These are phyloP conservation scores for Kwoniella botswanensis DNA, from an alignment of 768 basidiomycete species.

Conservation along the genomic window DNA sequence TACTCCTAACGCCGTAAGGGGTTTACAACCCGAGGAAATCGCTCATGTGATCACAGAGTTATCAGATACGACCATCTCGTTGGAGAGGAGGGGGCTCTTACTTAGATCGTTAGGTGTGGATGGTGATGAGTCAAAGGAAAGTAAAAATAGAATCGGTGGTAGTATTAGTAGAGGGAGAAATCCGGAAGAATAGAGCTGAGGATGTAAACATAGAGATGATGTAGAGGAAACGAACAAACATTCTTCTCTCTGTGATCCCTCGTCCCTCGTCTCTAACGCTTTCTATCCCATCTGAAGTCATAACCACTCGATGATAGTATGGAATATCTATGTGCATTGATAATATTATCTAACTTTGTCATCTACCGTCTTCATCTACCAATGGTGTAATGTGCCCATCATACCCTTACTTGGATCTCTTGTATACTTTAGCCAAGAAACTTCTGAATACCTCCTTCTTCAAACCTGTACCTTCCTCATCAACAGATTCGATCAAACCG, in stretches of 20 bases:
- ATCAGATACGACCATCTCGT: not conserved
- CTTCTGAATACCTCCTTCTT: slow-evolving; percentile 75
- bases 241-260: too few species aligned
- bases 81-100: not conserved
- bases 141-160: not conserved
- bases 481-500: slow-evolving; percentile 72
- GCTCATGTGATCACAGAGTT: slow-evolving; percentile 20
- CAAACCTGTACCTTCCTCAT: slow-evolving; percentile 69
- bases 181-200: too few species aligned
- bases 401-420: slow-evolving; percentile 62
- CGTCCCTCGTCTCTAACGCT: too few species aligned
- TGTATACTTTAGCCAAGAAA: slow-evolving; percentile 87
- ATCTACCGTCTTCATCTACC: not conserved
- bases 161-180: not conserved
- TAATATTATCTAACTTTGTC: not conserved
- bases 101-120: slow-evolving; percentile 2
- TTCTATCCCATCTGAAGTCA: too few species aligned
- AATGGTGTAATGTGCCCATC: not conserved
- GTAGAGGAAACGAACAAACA: too few species aligned
- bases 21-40: slow-evolving; percentile 12
- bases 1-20: too few species aligned
- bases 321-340: not conserved
- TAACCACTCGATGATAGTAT: too few species aligned
- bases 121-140: not conserved
- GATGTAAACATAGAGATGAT: too few species aligned